Base-by-base conservation (phyloP, 1,139 yeast species). In the Suhomyces kunorum region DNA sequence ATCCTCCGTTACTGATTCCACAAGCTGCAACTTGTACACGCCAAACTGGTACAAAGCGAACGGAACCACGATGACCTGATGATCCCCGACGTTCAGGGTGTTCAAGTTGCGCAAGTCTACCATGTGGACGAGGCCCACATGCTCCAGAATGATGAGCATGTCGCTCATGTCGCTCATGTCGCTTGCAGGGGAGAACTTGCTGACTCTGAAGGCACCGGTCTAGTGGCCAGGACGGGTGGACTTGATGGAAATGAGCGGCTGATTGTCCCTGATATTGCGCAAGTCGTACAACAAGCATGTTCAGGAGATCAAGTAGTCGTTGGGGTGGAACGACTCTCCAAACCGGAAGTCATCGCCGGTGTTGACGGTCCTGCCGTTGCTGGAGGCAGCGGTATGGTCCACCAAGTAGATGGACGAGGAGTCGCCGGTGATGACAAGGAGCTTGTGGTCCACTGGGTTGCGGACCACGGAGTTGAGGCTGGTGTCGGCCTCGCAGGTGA, bases 121-220 rank as follows among this genome's bases (percentile, higher is more conserved):
- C 38, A 88, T 68, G 63, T 89, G 97, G 3, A 89, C 87, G 41
- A 95, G 68, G 0, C 95, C 95, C 44, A 81, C 86, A 54, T 89
- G 96, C 58, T 89, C 97, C 39, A 87, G 78, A 2, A 89, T 70
- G 39, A 86, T 78, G 50, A 89, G 67, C 45, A 88, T 62, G 59
- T 89, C 96, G 52, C 83, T 89, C 17, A 88, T 62, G 59, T 89
- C 96, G 52, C 83, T 89, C 17, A 83, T 70, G 11, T 86, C 84
- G 34, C 78, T 73, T 14, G 39, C 47, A 1, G 52, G 53, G 11
- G 90, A 76, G 54, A 87, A 87, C 77, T 80, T 80, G 56, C 90
- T 73, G 43, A 80, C 77, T 39, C 92, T 61, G 56, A 81, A 80
- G 5, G 84, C 83, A 1, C 86, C 85, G 18, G 68, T 55, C 45